Conservation (phyloP, 345 rosid species). For the Combretum micranthum region DNA sequence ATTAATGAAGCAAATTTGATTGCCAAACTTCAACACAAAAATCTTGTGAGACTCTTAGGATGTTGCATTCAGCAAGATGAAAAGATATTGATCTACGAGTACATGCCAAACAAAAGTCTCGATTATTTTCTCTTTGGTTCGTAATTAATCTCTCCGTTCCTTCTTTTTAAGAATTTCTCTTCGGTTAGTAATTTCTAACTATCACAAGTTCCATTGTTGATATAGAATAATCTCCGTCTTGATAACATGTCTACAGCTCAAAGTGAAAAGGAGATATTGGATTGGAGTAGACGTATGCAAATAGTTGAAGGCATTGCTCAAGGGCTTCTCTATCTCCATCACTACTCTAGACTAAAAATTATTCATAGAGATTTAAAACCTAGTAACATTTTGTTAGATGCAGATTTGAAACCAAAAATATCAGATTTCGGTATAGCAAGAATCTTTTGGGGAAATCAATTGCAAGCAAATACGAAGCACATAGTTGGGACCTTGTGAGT, state of each 20-base stretch:
- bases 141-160: neutral
- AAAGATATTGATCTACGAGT: slow-evolving; percentile 36
- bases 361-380: slow-evolving; percentile 46
- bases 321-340: slow-evolving; percentile 42
- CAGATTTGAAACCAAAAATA: slow-evolving; percentile 38
- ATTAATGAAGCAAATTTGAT: too few species aligned
- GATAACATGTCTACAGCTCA: slow-evolving; percentile 12
- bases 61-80: slow-evolving; percentile 29
- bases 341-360: slow-evolving; percentile 34
- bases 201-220: neutral
- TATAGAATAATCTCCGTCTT: neutral
- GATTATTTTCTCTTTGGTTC: slow-evolving; percentile 33
- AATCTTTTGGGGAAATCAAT: slow-evolving; percentile 25
- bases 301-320: slow-evolving; percentile 36
- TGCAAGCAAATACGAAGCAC: slow-evolving; percentile 24
- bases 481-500: slow-evolving; percentile 41
- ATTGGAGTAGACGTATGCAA: slow-evolving; percentile 27
- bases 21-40: slow-evolving; percentile 28
- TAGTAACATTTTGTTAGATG: slow-evolving; percentile 34
- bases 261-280: slow-evolving; percentile 3
- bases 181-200: neutral
- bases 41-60: slow-evolving; percentile 30
- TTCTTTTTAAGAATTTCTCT: too few species aligned
- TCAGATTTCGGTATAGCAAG: slow-evolving; percentile 50
- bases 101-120: slow-evolving; percentile 28